Percentiles rank a stretch among this genome's conserved stretches.
phyloP scores from a whole-genome alignment of 2,329 filamentous ascomycete species.

The Fusarium goolgardi region DNA sequence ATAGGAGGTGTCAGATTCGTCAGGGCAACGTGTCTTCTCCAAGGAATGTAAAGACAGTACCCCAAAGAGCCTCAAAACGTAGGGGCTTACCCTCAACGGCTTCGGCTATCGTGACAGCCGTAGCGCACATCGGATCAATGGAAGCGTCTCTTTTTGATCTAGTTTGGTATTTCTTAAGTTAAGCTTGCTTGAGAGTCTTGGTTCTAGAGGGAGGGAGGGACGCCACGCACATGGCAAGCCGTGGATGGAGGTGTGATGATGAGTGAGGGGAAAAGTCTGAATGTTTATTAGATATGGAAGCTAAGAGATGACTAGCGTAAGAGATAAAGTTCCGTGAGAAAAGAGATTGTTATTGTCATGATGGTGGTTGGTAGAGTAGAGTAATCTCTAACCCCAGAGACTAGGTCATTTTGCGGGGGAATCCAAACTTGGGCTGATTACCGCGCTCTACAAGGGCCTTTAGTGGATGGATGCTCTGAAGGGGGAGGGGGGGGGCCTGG shows the following conservation, averaged over 20 bases:
- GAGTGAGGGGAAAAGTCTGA: constrained; percentile 16
- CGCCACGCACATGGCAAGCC: constrained; percentile 48
- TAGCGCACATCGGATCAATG: constrained; percentile 40
- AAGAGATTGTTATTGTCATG: constrained; percentile 14
- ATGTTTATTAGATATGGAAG: not conserved
- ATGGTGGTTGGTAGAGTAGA: constrained; percentile 14
- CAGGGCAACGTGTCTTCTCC: not conserved
- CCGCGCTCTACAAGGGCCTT: constrained; percentile 21
- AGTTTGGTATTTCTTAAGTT: constrained; percentile 21
- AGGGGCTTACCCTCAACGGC: constrained; percentile 39
- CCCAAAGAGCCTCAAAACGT: constrained; percentile 25
- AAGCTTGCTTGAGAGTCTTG: not conserved
- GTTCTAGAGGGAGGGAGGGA: constrained; percentile 9
- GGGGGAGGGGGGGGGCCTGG: not conserved
- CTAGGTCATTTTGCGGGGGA: constrained; percentile 33
- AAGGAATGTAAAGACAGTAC: not conserved
- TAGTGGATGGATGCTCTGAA: constrained; percentile 12
- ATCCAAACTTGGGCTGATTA: constrained; percentile 36
- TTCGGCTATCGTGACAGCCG: constrained; percentile 47
- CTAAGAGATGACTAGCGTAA: constrained; percentile 12
- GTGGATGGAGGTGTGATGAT: constrained; percentile 21
- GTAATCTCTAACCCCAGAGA: constrained; percentile 35
- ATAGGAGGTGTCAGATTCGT: constrained; percentile 5
- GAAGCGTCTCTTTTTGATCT: constrained; percentile 43
- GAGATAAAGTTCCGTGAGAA: constrained; percentile 14